Evolutionary conservation across 768 basidiomycete genomes (phyloP).

Genomic region (Suillus paluster): DNA sequence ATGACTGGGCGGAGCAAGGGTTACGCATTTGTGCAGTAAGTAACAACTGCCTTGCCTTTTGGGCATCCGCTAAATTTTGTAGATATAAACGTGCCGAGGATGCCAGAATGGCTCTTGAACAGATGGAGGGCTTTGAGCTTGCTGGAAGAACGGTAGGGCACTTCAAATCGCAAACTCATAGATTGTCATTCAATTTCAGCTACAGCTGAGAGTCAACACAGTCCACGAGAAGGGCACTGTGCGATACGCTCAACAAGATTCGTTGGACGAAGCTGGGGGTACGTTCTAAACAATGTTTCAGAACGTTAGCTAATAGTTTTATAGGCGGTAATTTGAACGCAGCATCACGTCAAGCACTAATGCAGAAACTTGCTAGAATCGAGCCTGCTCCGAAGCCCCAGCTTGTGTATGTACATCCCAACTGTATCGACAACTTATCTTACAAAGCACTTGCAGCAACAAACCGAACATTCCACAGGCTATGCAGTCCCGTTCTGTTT

Average conservation of each 20-base stretch:
- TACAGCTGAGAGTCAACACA: conserved; percentile 85
- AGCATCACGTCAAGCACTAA: conserved; percentile 97
- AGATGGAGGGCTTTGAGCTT: conserved; percentile 99
- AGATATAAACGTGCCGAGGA: conserved; percentile 92
- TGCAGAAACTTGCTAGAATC: conserved; percentile 99
- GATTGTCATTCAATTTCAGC: conserved; percentile 9
- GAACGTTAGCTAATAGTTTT: conserved; percentile 16
- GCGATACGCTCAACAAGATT: conserved; percentile 76
- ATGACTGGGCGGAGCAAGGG: conserved; percentile 96
- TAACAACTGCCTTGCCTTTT: conserved; percentile 13
- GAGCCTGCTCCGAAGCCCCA: conserved; percentile 65
- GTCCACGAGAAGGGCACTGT: conserved; percentile 89
- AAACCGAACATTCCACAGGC: conserved; percentile 82
- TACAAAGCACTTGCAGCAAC: conserved; percentile 45
- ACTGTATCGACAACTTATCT: conserved; percentile 19
- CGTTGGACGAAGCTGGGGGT: conserved; percentile 92
- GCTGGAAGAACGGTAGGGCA: conserved; percentile 85
- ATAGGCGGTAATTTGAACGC: conserved; percentile 96
- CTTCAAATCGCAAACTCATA: conserved; percentile 19
- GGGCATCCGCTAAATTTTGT: conserved; percentile 8
- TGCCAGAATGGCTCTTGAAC: conserved; percentile 95
- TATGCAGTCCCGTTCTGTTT: conserved; percentile 87
- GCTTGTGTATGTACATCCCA: conserved; percentile 55
- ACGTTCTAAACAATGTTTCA: conserved; percentile 20
- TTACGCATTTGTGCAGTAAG: conserved; percentile 96